Evolutionary conservation across 2,329 filamentous ascomycete genomes (phyloP), one percentile per base, ranked within the genome.

Genomic region (Colletotrichum euphorbiae): DNA sequence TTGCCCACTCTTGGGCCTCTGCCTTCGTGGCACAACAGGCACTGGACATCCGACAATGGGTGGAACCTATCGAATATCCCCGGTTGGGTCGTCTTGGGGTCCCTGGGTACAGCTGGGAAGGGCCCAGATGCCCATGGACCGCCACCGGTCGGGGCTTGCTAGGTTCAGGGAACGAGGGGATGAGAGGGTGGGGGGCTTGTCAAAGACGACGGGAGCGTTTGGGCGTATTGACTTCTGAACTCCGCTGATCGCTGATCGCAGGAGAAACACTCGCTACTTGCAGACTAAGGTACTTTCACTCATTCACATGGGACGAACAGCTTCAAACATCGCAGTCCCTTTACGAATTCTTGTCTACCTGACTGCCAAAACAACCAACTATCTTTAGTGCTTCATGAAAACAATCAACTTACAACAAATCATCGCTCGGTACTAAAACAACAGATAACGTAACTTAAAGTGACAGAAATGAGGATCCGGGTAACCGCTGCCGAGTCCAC

Each of bases 171-270:
- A 7, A 61, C 45, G 31, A 45, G 28, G 52, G 28, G 13, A 36
- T 28, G 36, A 36, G 48, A 24, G 24, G 2, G 43, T 38, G 52
- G 65, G 54, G 40, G 42, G 24, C 62, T 55, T 66, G 55, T 60
- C 66, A 43, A 48, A 42, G 24, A 31, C 11, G 15, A n/a, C n/a
- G n/a, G n/a, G n/a, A 54, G 42, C 51, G 50, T 45, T 36, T 57
- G 58, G 61, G 42, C 62, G 61, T 56, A 69, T 69, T 66, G 62
- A 66, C 62, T 60, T 69, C 66, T 36, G 38, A 54, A 33, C 61
- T 60, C 40, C 31, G 61, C 42, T 54, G 61, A 65, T 68, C 60
- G 60, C 48, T 59, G 61, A 65, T 68, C 65, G 54, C 42, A 55
- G 59, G 45, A 58, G 24, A 65, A 42, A 8, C 33, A 62, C 59